Evolutionary conservation across 352 stramenopile species (phyloP).

Genomic region (Phytophthora crassamura): DNA sequence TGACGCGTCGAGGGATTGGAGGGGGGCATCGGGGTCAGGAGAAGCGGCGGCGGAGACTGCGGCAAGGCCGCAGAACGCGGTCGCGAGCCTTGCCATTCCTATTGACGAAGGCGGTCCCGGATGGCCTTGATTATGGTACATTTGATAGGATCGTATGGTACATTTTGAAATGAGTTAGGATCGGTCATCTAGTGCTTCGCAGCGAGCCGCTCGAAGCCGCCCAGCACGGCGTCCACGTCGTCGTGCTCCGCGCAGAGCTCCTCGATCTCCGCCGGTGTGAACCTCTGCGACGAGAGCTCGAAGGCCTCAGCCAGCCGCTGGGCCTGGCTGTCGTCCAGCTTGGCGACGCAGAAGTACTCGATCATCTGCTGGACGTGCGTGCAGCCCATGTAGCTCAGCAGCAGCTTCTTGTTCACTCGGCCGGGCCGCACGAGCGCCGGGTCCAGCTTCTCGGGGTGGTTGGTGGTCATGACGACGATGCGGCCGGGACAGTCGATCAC

Average conservation of each 20-base stretch:
- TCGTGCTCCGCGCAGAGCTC: conserved; percentile 62
- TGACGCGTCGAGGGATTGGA: conserved; percentile 21
- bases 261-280: conserved; percentile 62
- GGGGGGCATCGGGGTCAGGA: not conserved
- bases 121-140: too few relatives aligned
- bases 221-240: conserved; percentile 50
- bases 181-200: conserved; percentile 1
- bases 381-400: conserved; percentile 68
- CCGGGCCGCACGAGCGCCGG: conserved; percentile 90
- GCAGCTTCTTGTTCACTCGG: conserved; percentile 88
- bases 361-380: conserved; percentile 58
- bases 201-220: conserved; percentile 24
- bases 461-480: conserved; percentile 94
- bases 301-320: conserved; percentile 17
- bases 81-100: not conserved
- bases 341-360: conserved; percentile 64
- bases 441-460: conserved; percentile 93
- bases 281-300: conserved; percentile 22
- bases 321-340: conserved; percentile 27
- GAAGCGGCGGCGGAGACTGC: not conserved
- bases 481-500: conserved; percentile 88
- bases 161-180: too few relatives aligned
- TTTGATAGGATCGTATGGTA: too few relatives aligned
- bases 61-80: conserved; percentile 10
- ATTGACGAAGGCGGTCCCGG: too few relatives aligned